Conservation (phyloP, 2,329 filamentous ascomycete species). For the Colletotrichum lindemuthianum region DNA sequence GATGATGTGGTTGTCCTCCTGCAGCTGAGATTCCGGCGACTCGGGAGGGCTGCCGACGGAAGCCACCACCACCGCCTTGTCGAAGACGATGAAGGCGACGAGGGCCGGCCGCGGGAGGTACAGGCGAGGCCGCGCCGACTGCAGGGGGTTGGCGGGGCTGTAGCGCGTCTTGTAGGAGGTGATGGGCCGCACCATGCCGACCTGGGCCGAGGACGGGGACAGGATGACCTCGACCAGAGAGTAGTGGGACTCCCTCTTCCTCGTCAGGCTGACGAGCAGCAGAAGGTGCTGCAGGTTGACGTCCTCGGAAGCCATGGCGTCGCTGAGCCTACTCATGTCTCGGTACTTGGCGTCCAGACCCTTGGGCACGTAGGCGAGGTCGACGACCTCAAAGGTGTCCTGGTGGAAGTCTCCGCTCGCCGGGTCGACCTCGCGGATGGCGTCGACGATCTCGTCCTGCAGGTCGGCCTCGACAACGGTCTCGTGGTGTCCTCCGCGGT, state of each 20-base stretch:
- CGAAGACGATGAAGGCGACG: conserved; percentile 84
- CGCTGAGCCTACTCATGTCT: conserved; percentile 61
- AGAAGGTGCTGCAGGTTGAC: conserved; percentile 67
- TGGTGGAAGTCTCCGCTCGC: conserved; percentile 59
- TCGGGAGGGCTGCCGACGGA: conserved; percentile 76
- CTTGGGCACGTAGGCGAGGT: conserved; percentile 77
- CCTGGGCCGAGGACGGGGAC: conserved; percentile 58
- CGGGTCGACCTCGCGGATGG: conserved; percentile 67
- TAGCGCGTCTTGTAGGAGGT: conserved; percentile 69
- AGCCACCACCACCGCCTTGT: conserved; percentile 78
- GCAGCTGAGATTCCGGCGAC: conserved; percentile 80
- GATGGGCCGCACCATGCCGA: conserved; percentile 76
- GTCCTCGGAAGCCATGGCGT: conserved; percentile 60
- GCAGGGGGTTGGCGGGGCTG: conserved; percentile 51
- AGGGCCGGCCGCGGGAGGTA: conserved; percentile 82
- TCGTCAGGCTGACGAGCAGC: conserved; percentile 67
- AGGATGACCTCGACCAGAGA: conserved; percentile 78
- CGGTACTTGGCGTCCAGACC: conserved; percentile 60
- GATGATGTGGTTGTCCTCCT: conserved; percentile 71
- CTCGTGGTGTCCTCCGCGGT: conserved; percentile 85
- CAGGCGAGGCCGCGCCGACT: conserved; percentile 67
- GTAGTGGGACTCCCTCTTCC: conserved; percentile 69
- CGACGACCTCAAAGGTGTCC: conserved; percentile 77
- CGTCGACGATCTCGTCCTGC: conserved; percentile 69
- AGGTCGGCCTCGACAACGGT: conserved; percentile 78